Conservation (phyloP, 805 yeast genomes). For the Saccharomycopsis babjevae region DNA sequence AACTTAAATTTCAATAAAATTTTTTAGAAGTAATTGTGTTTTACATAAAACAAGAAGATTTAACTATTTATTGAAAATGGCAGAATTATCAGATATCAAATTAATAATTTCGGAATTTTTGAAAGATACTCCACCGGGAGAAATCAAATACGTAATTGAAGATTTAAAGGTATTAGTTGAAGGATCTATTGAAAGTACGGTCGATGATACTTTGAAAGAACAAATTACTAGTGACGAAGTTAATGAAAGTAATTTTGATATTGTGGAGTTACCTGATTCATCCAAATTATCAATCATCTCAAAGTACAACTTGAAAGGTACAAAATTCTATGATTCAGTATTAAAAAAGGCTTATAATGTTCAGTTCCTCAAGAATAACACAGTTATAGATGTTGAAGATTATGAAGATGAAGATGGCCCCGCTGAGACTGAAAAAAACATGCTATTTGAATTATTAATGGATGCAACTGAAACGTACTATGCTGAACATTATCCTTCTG, state of each 20-base stretch:
- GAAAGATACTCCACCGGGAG: constrained; percentile 26
- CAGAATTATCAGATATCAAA: constrained; percentile 10
- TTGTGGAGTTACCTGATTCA: constrained; percentile 22
- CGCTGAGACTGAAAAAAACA: constrained; percentile 18
- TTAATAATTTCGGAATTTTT: constrained; percentile 13
- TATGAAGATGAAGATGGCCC: constrained; percentile 22
- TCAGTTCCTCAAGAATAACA: constrained; percentile 37
- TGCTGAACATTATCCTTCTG: constrained; percentile 56
- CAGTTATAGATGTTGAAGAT: constrained; percentile 44
- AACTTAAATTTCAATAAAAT: too few species aligned
- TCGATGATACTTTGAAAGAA: constrained; percentile 1
- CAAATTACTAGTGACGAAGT: constrained; percentile 20
- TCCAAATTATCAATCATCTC: constrained; percentile 35
- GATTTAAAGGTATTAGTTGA: constrained; percentile 38
- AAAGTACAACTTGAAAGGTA: constrained; percentile 36
- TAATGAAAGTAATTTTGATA: constrained; percentile 28
- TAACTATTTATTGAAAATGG: background rate
- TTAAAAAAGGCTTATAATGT: constrained; percentile 43
- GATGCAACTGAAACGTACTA: constrained; percentile 40
- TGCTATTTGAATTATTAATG: constrained; percentile 21
- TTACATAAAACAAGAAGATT: background rate
- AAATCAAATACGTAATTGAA: constrained; percentile 24
- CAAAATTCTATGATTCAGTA: constrained; percentile 45
- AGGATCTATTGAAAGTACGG: constrained; percentile 18
- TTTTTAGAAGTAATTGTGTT: too few species aligned